phyloP scores from a whole-genome alignment of 768 basidiomycete species.

The Cantharellus cinnabarinus region DNA sequence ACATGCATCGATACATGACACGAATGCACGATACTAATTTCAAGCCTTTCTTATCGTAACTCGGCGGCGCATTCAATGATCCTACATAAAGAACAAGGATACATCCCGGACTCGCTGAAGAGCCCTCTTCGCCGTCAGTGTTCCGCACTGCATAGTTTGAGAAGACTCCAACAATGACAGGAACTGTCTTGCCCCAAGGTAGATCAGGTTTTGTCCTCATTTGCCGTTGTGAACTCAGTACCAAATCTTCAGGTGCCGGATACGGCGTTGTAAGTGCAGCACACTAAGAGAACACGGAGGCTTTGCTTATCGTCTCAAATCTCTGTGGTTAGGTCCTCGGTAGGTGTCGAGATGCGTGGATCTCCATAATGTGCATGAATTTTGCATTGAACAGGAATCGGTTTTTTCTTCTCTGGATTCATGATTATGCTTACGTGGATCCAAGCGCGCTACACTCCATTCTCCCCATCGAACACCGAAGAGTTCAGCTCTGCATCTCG shows the following conservation, averaged over 20 bases:
- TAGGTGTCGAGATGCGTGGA: neutral
- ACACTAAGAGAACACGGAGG: neutral
- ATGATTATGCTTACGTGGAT: slow-evolving; percentile 62
- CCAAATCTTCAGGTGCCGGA: slow-evolving; percentile 41
- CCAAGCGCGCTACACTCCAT: slow-evolving; percentile 67
- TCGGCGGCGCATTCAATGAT: too few species aligned
- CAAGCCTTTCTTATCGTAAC: too few species aligned
- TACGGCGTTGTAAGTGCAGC: slow-evolving; percentile 50
- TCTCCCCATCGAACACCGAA: slow-evolving; percentile 30
- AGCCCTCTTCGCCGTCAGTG: too few species aligned
- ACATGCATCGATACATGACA: too few species aligned
- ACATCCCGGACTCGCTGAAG: too few species aligned
- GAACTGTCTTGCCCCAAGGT: slow-evolving; percentile 1
- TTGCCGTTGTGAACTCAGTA: neutral
- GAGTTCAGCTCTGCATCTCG: slow-evolving; percentile 69
- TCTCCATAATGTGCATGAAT: neutral
- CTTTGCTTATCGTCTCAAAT: neutral
- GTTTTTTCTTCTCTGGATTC: slow-evolving; percentile 67
- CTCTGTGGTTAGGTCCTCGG: neutral
- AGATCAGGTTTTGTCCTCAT: neutral
- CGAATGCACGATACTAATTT: too few species aligned
- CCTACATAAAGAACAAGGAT: too few species aligned
- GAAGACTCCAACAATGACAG: neutral
- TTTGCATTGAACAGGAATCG: slow-evolving; percentile 29
- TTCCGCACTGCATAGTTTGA: too few species aligned